Percentiles rank a stretch among this genome's conserved stretches.
phyloP scores from a whole-genome alignment of 1,284 basidiomycete species.

The Laetiporus sulphureus region DNA sequence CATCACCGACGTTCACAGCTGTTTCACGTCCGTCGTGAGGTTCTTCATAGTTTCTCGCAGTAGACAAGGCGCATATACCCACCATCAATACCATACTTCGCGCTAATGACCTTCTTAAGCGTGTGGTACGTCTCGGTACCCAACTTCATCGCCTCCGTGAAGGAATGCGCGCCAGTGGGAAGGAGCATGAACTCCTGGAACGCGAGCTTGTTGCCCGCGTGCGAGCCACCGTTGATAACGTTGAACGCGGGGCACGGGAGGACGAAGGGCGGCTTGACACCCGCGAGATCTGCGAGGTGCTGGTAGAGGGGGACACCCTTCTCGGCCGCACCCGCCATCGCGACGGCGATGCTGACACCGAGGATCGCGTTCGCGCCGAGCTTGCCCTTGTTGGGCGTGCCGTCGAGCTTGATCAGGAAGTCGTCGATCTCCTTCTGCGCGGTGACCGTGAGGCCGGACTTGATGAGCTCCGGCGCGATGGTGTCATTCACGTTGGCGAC shows the following conservation, averaged over 20 bases:
- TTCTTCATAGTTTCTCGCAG: too few relatives aligned
- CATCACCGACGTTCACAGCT: conserved; percentile 99
- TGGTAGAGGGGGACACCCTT: conserved; percentile 95
- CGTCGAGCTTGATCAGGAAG: conserved; percentile 98
- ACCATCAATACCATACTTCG: conserved; percentile 99
- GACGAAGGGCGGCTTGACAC: conserved; percentile 88
- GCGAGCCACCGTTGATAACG: conserved; percentile 99
- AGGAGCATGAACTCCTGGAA: conserved; percentile 99
- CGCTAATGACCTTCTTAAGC: conserved; percentile 98
- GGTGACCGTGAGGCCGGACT: conserved; percentile 82
- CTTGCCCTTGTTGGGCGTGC: conserved; percentile 98
- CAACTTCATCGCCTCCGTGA: conserved; percentile 98
- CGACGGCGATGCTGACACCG: conserved; percentile 95
- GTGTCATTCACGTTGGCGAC: conserved; percentile 92
- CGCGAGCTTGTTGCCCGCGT: conserved; percentile 98
- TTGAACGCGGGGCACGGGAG: conserved; percentile 94
- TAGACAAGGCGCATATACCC: neutral
- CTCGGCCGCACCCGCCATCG: conserved; percentile 90
- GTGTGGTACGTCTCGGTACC: conserved; percentile 98
- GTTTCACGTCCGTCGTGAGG: too few relatives aligned
- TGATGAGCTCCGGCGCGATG: conserved; percentile 88
- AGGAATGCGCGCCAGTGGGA: conserved; percentile 86
- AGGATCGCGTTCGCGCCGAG: conserved; percentile 99
- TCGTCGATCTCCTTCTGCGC: conserved; percentile 97
- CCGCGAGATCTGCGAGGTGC: conserved; percentile 93